Evolutionary conservation across 192 early-diverging fungal genomes (phyloP), one percentile per base, ranked within the genome.

Genomic region (Podila horticola): DNA sequence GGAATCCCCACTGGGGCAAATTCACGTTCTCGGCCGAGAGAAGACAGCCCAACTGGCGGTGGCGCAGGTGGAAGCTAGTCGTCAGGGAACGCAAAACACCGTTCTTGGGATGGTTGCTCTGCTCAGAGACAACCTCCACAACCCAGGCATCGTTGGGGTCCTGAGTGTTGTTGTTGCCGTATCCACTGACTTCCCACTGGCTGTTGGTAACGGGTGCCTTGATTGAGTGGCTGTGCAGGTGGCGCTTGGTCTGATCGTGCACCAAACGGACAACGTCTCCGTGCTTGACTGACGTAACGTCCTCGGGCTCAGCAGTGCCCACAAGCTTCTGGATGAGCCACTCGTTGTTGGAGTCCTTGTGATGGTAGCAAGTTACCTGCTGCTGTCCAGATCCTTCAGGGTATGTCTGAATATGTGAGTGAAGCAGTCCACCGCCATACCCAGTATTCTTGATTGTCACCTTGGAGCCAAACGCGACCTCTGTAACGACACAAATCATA

Each of bases 1-100:
- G 92, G 88, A 94, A 98, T 24, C 97, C 98, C 98, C 98, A 99
- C 82, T 97, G 89, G 13, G 98, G 98, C 34, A 98, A 88, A 50
- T 85, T 83, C n/a, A 88, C 89, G 31, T 92, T 91, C 36, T 90
- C 84, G 7, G 95, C 89, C 5, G 92, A 88, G 66, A 99, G 85
- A 26, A 92, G 83, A 74, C 98, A 99, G 50, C 91, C 91, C 24
- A 91, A 82, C 34, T 75, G 58, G 3, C 81, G 66, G 72, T 98
- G 95, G 38, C 92, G 88, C 60, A 99, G 83, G 19, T 93, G 90
- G 82, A 99, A 93, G 17, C 85, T 89, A 3, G 97, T 95, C 4
- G 92, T 88, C 33, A 99, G 85, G 0, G 96, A 89, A 59, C 88
- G 88, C 55, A 98, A 73, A 10, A 75, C 73, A 22, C 86, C 73